These are phyloP conservation scores for Penicillium sp. DNA, from an alignment of 2,329 filamentous ascomycete species.

Conservation along the genomic window DNA sequence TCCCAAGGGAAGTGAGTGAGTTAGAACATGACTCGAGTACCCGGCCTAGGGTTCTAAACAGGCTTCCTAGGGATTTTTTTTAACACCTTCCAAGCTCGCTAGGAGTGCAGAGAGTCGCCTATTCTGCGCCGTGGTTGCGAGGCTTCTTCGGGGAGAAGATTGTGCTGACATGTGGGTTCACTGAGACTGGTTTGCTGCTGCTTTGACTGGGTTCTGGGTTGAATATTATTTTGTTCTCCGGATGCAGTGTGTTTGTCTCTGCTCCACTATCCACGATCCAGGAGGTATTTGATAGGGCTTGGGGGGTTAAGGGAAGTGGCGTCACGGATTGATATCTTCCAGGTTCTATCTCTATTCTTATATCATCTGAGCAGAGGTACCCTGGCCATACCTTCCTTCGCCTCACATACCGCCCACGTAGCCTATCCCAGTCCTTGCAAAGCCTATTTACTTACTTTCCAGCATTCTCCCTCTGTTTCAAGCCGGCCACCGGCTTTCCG, in stretches of 20 bases:
- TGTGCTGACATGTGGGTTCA: neutral
- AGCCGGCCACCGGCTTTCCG: slow-evolving; percentile 25
- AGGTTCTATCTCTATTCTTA: neutral
- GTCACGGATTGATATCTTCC: no score
- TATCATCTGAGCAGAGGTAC: neutral
- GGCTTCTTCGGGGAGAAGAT: neutral
- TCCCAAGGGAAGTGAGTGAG: no score
- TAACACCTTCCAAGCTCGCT: no score
- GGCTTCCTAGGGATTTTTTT: no score
- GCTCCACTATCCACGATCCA: neutral
- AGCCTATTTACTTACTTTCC: neutral
- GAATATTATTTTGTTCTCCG: neutral
- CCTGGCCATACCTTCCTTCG: neutral
- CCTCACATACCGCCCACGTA: neutral
- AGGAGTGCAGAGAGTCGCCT: neutral
- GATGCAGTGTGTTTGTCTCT: neutral
- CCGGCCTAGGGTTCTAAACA: neutral
- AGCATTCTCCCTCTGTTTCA: slow-evolving; percentile 11
- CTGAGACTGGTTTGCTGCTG: neutral
- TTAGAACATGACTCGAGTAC: neutral
- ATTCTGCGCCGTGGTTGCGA: neutral
- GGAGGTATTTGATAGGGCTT: neutral
- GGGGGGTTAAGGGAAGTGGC: no score
- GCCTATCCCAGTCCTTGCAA: no score
- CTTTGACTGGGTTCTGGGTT: neutral